These are phyloP conservation scores for Solanum virginianum DNA, from an alignment of 257 asterid species.

Conservation along the genomic window DNA sequence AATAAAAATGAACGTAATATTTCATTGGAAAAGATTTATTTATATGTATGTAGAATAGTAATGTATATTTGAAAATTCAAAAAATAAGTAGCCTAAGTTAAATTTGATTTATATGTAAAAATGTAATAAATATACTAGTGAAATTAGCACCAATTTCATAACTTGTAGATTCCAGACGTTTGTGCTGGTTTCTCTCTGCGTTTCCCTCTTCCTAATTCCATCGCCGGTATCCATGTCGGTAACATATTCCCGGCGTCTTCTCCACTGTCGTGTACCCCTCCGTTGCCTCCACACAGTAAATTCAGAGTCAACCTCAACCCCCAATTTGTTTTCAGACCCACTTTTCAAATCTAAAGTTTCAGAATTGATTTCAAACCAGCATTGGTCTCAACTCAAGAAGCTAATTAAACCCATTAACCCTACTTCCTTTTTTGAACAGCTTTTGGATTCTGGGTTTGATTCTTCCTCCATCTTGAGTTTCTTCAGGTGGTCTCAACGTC, in stretches of 20 bases:
- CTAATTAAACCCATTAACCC: conserved; percentile 29
- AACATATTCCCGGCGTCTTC: background rate
- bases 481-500: conserved; percentile 59
- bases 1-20: no score
- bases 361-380: conserved; percentile 39
- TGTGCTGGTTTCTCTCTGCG: background rate
- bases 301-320: background rate
- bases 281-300: background rate
- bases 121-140: background rate
- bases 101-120: no score
- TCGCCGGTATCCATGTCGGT: background rate
- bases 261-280: background rate
- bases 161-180: background rate
- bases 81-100: no score
- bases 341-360: conserved; percentile 18
- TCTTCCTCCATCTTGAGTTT: conserved; percentile 32
- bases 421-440: conserved; percentile 26
- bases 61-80: no score
- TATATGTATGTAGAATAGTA: no score
- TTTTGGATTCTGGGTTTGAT: conserved; percentile 24
- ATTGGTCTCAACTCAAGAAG: conserved; percentile 46
- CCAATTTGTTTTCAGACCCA: conserved; percentile 4
- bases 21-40: no score
- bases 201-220: background rate
- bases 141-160: background rate